phyloP scores from a whole-genome alignment of 208 protist species.

The Wallacemonas collosoma region DNA sequence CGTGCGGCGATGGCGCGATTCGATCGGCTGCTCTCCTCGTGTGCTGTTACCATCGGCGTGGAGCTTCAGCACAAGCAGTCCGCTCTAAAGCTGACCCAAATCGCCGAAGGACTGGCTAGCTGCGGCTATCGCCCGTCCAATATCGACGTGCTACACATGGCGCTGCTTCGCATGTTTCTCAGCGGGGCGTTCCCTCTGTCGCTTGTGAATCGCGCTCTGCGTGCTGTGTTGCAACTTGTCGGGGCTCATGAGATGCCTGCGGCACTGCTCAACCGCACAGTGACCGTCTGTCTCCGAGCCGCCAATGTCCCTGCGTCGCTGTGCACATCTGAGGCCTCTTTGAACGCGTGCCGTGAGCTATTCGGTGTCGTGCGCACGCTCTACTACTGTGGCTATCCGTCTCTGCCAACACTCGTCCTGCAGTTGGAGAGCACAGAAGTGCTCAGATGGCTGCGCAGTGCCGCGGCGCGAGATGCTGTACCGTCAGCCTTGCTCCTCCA shows the following conservation, averaged over 20 bases:
- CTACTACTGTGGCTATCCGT: slow-evolving; percentile 26
- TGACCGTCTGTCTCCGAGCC: slow-evolving; percentile 11
- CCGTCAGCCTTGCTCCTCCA: slow-evolving; percentile 12
- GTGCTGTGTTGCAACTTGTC: slow-evolving; percentile 37
- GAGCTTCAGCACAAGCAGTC: slow-evolving; percentile 44
- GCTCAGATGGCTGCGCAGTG: neutral
- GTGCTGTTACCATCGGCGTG: slow-evolving; percentile 53
- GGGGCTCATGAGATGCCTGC: slow-evolving; percentile 40
- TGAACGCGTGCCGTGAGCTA: neutral
- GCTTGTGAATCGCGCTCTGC: slow-evolving; percentile 39
- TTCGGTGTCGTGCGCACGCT: slow-evolving; percentile 7
- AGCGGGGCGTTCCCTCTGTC: slow-evolving; percentile 26
- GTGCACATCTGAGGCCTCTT: neutral
- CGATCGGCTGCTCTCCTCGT: slow-evolving; percentile 49
- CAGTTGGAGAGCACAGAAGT: slow-evolving; percentile 7
- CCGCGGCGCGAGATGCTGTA: no score
- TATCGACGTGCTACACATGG: slow-evolving; percentile 66
- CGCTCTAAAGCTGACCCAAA: slow-evolving; percentile 30
- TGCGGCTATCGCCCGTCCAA: slow-evolving; percentile 59
- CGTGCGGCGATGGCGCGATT: slow-evolving; percentile 22
- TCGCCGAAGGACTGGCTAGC: slow-evolving; percentile 65
- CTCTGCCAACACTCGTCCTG: slow-evolving; percentile 29
- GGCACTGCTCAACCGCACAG: slow-evolving; percentile 45
- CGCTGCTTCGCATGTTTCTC: slow-evolving; percentile 50
- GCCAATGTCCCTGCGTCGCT: neutral